A percentile compares a stretch with the other conserved stretches of the same genome.
Conservation (phyloP, 1,284 basidiomycete species). For the Leccinum solheimii region DNA sequence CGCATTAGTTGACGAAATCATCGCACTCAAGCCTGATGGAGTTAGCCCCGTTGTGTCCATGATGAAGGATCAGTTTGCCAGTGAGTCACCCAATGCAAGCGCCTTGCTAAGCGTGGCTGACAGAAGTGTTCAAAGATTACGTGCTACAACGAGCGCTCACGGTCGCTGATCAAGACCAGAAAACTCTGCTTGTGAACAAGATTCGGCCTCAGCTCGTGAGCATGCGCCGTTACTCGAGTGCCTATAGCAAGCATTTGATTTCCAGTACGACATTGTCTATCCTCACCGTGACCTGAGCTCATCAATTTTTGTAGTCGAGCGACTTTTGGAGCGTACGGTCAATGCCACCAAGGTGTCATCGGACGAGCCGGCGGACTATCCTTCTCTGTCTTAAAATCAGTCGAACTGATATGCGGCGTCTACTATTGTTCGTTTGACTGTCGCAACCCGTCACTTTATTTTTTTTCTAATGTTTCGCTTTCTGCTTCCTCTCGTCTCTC, state of each 20-base stretch:
- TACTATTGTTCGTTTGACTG: conserved; percentile 8
- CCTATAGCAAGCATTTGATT: conserved; percentile 76
- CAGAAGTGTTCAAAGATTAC: conserved; percentile 55
- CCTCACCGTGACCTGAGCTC: conserved; percentile 1
- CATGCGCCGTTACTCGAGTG: conserved; percentile 70
- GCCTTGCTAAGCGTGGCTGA: conserved; percentile 2
- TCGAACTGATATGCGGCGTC: conserved; percentile 8
- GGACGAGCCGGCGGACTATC: conserved; percentile 36
- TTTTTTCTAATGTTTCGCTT: neutral
- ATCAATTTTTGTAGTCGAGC: conserved; percentile 53
- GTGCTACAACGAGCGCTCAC: conserved; percentile 76
- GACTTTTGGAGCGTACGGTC: conserved; percentile 53
- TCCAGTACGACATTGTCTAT: conserved; percentile 58
- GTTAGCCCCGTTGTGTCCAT: conserved; percentile 68
- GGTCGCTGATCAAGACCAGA: conserved; percentile 73
- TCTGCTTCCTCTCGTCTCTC: conserved; percentile 8
- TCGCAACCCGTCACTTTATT: conserved; percentile 13
- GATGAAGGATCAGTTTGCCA: conserved; percentile 92
- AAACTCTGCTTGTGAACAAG: conserved; percentile 58
- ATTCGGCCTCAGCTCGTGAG: conserved; percentile 67
- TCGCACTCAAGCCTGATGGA: conserved; percentile 63
- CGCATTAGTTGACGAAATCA: conserved; percentile 79
- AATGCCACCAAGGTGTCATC: conserved; percentile 26
- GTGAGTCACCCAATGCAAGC: conserved; percentile 47
- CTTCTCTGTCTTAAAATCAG: conserved; percentile 27